Evolutionary conservation across 495 filamentous ascomycete species (phyloP).

Genomic region (Daldinia loculata): DNA sequence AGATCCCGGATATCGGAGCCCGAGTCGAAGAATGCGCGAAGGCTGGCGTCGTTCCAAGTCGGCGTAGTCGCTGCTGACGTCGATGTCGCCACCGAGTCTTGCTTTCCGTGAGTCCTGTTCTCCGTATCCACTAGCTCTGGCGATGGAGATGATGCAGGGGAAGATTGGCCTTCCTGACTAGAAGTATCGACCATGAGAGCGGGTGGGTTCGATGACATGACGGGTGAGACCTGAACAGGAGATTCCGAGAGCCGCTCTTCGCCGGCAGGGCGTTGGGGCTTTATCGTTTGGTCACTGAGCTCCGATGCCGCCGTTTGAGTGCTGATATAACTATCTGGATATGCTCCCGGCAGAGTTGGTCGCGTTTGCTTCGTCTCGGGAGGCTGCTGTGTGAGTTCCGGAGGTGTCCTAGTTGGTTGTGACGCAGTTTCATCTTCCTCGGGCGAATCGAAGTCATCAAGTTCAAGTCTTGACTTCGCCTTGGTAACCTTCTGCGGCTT

Average conservation of each 20-base stretch:
- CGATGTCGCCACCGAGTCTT: constrained; percentile 56
- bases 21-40: constrained; percentile 91
- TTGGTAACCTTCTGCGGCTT: constrained; percentile 62
- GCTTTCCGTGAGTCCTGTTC: constrained; percentile 49
- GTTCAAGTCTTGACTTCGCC: constrained; percentile 57
- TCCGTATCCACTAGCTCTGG: constrained; percentile 69
- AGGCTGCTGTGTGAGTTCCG: constrained; percentile 29
- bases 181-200: constrained; percentile 71
- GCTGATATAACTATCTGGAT: constrained; percentile 50
- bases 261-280: constrained; percentile 40
- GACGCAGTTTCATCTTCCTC: constrained; percentile 52
- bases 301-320: constrained; percentile 40
- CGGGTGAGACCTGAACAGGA: constrained; percentile 75
- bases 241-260: constrained; percentile 74
- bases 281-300: constrained; percentile 38
- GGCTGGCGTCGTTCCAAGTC: constrained; percentile 84
- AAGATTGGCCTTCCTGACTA: constrained; percentile 69
- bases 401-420: constrained; percentile 39
- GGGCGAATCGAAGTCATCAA: constrained; percentile 61
- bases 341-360: constrained; percentile 47
- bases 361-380: constrained; percentile 30
- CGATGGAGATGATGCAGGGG: constrained; percentile 72
- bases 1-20: constrained; percentile 90
- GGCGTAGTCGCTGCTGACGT: constrained; percentile 53
- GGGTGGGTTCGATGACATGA: constrained; percentile 60